A percentile compares a stretch with the other conserved stretches of the same genome.
phyloP scores from a whole-genome alignment of 371 early-diverging fungal species.

The Syncephalastrum monosporum region DNA sequence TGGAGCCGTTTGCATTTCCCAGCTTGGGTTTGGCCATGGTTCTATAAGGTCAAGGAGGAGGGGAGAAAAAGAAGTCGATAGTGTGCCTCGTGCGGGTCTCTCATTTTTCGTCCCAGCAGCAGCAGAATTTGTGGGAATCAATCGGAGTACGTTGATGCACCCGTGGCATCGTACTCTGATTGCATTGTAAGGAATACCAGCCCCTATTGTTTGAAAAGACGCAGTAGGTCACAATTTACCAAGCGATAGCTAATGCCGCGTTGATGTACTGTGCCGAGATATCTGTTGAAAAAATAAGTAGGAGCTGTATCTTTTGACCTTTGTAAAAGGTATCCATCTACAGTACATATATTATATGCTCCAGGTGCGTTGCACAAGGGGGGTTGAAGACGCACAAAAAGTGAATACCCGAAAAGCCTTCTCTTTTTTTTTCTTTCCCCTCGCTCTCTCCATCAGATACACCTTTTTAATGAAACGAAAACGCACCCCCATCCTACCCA shows the following conservation, averaged over 20 bases:
- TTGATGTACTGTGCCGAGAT: too few relatives aligned
- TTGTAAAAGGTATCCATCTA: too few relatives aligned
- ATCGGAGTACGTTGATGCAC: background rate
- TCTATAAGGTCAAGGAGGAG: constrained; percentile 1
- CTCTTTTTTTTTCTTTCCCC: background rate
- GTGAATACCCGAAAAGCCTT: too few relatives aligned
- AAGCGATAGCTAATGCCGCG: too few relatives aligned
- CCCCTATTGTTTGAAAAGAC: too few relatives aligned
- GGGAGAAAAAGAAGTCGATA: constrained; percentile 8
- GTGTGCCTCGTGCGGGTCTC: background rate
- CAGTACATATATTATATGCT: too few relatives aligned
- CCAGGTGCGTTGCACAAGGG: background rate
- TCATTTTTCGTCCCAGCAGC: background rate
- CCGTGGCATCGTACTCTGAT: too few relatives aligned
- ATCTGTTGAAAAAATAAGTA: too few relatives aligned
- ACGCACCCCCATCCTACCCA: background rate
- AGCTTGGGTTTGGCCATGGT: constrained; percentile 35
- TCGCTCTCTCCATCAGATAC: background rate
- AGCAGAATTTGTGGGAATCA: background rate
- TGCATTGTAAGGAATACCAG: too few relatives aligned
- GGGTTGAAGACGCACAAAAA: constrained; percentile 7
- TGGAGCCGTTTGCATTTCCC: constrained; percentile 15
- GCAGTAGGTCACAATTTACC: too few relatives aligned
- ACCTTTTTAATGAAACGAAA: constrained; percentile 5
- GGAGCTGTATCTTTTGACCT: too few relatives aligned